Conservation (phyloP, 2,329 filamentous ascomycete genomes). For the Alternaria gansuensis region DNA sequence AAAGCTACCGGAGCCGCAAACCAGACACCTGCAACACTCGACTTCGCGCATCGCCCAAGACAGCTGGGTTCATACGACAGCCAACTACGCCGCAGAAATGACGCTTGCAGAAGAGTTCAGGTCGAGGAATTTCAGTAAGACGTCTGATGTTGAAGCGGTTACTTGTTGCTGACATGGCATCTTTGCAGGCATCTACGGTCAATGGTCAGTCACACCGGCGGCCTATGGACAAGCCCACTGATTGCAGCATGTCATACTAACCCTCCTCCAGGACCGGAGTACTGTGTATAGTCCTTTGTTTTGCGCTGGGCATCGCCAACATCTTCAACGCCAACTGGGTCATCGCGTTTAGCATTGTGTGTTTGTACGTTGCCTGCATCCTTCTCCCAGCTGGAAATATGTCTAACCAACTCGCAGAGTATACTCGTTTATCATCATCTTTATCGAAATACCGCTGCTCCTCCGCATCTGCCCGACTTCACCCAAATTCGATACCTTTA, state of each 20-base stretch:
- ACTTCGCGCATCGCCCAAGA: slow-evolving; percentile 14
- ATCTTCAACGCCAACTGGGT: slow-evolving; percentile 68
- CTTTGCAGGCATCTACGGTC: slow-evolving; percentile 69
- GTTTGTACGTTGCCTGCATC: slow-evolving; percentile 53
- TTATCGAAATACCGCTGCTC: slow-evolving; percentile 83
- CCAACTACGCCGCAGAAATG: slow-evolving; percentile 54
- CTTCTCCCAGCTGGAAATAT: not conserved
- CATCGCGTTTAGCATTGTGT: slow-evolving; percentile 66
- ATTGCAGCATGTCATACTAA: slow-evolving; percentile 21
- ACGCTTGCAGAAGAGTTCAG: slow-evolving; percentile 69
- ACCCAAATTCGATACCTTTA: slow-evolving; percentile 82
- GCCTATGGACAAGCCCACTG: not conserved
- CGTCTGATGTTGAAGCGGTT: slow-evolving; percentile 13
- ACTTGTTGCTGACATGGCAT: slow-evolving; percentile 45
- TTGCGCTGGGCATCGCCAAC: slow-evolving; percentile 73
- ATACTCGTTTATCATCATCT: slow-evolving; percentile 60
- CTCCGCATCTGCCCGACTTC: slow-evolving; percentile 98
- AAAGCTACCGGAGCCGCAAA: slow-evolving; percentile 26
- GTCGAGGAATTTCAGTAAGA: slow-evolving; percentile 72
- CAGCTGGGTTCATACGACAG: slow-evolving; percentile 3
- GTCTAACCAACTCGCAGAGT: slow-evolving; percentile 48
- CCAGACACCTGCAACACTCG: slow-evolving; percentile 12
- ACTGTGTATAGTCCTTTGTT: slow-evolving; percentile 70
- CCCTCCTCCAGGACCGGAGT: slow-evolving; percentile 60
- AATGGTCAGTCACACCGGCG: slow-evolving; percentile 65